A percentile compares a stretch with the other conserved stretches of the same genome.
These are phyloP conservation scores for Vicia sativa DNA, from an alignment of 306 rosid genomes.

Conservation along the genomic window DNA sequence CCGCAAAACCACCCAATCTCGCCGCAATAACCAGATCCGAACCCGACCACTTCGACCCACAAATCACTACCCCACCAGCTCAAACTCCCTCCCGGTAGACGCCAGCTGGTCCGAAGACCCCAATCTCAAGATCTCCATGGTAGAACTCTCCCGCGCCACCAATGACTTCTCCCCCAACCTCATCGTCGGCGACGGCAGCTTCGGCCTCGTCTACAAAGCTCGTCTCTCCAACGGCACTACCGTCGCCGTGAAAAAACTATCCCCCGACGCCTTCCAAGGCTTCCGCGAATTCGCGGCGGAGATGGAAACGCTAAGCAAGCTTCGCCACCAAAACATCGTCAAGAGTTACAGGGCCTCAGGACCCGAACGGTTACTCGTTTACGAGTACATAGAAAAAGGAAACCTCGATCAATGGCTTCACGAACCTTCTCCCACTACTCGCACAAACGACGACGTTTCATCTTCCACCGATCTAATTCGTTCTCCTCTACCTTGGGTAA, in stretches of 20 bases:
- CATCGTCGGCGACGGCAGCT: slow-evolving; percentile 91
- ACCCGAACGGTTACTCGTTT: slow-evolving; percentile 66
- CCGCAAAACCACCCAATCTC: slow-evolving; percentile 30
- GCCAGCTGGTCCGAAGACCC: slow-evolving; percentile 76
- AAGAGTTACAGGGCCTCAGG: slow-evolving; percentile 76
- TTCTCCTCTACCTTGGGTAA: slow-evolving; percentile 61
- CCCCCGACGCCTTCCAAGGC: slow-evolving; percentile 90
- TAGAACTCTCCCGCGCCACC: slow-evolving; percentile 69
- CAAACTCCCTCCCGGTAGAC: slow-evolving; percentile 39
- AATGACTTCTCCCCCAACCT: slow-evolving; percentile 64
- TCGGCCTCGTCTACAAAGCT: slow-evolving; percentile 89
- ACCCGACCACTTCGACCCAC: slow-evolving; percentile 17
- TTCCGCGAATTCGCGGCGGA: slow-evolving; percentile 92
- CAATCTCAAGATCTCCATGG: slow-evolving; percentile 61
- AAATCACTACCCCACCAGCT: background rate
- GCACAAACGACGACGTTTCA: slow-evolving; percentile 26
- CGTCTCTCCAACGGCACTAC: slow-evolving; percentile 61
- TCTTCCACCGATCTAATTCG: slow-evolving; percentile 19
- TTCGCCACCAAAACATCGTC: slow-evolving; percentile 72
- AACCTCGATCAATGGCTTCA: slow-evolving; percentile 84
- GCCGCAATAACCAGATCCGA: background rate
- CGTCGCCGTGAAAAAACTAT: slow-evolving; percentile 85
- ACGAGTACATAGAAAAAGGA: slow-evolving; percentile 75
- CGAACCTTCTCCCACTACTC: slow-evolving; percentile 39
- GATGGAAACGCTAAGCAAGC: slow-evolving; percentile 81